Evolutionary conservation across 352 stramenopile species (phyloP).

Genomic region (Phytophthora citrophthora): DNA sequence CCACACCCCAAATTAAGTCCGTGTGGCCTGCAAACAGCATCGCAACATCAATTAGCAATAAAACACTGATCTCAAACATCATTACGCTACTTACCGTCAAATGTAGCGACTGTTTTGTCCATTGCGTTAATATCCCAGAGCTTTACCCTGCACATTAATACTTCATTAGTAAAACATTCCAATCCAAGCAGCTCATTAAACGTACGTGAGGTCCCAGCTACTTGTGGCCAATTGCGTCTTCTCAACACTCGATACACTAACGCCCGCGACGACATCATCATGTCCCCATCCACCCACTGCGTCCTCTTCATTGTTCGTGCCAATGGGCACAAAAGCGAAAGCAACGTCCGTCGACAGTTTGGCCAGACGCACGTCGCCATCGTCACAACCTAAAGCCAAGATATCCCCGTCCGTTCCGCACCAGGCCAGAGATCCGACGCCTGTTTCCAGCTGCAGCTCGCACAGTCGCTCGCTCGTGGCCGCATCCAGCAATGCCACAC

Average conservation of each 20-base stretch:
- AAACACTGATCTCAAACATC: neutral
- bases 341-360: constrained; percentile 45
- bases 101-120: constrained; percentile 55
- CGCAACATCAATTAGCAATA: constrained; percentile 1
- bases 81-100: constrained; percentile 45
- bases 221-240: constrained; percentile 52
- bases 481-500: constrained; percentile 60
- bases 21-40: constrained; percentile 51
- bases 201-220: constrained; percentile 81
- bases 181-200: neutral
- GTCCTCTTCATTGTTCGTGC: constrained; percentile 6
- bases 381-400: constrained; percentile 71
- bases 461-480: constrained; percentile 49
- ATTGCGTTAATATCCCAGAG: constrained; percentile 70
- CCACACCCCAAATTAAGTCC: constrained; percentile 78
- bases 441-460: constrained; percentile 48
- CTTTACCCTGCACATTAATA: constrained; percentile 54
- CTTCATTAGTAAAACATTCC: neutral
- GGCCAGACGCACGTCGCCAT: constrained; percentile 69
- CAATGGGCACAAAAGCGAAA: constrained; percentile 48
- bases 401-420: constrained; percentile 51
- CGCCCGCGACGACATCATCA: constrained; percentile 71
- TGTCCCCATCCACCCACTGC: constrained; percentile 47
- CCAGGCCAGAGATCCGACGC: constrained; percentile 65
- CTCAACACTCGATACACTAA: constrained; percentile 52